Evolutionary conservation across 139 green algal species (phyloP).

Genomic region (Coccomyxa sp.): DNA sequence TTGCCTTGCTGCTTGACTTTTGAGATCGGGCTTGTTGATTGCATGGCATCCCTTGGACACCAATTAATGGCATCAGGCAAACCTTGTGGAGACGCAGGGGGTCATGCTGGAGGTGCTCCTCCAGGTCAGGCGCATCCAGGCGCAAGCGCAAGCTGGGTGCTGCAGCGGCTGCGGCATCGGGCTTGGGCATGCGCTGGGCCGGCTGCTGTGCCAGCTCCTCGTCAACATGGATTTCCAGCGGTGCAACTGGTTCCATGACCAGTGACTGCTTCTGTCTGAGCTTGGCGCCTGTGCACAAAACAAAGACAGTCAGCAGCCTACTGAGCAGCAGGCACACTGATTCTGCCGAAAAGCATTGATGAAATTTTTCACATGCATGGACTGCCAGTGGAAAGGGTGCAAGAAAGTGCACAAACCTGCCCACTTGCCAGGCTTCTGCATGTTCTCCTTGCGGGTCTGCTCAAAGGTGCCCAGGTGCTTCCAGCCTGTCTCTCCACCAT

Average conservation of each 20-base stretch:
- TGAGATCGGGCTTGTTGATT: too few species aligned
- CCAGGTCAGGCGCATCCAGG: constrained; percentile 20
- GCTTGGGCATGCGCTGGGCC: too few species aligned
- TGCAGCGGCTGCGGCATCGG: background rate
- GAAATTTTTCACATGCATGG: too few species aligned
- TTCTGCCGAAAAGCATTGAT: too few species aligned
- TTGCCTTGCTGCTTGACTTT: too few species aligned
- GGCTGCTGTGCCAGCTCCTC: constrained; percentile 27
- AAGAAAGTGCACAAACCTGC: constrained; percentile 6
- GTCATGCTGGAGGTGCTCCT: constrained; percentile 35
- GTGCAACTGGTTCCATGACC: constrained; percentile 10
- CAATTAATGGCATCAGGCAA: background rate
- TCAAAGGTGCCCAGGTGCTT: constrained; percentile 25
- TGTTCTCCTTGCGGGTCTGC: constrained; percentile 49
- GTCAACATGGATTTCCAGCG: constrained; percentile 37
- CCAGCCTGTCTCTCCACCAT: background rate
- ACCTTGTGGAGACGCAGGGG: constrained; percentile 42
- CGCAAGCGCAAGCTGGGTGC: constrained; percentile 29
- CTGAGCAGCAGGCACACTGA: too few species aligned
- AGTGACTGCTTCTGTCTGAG: constrained; percentile 30
- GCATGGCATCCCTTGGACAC: background rate
- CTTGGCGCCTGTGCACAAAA: background rate
- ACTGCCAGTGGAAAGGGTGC: too few species aligned
- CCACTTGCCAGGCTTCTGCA: constrained; percentile 31
- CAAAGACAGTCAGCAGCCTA: background rate